Conservation (phyloP, 2,329 filamentous ascomycete species). For the Rhytidhysteron rufulum region DNA sequence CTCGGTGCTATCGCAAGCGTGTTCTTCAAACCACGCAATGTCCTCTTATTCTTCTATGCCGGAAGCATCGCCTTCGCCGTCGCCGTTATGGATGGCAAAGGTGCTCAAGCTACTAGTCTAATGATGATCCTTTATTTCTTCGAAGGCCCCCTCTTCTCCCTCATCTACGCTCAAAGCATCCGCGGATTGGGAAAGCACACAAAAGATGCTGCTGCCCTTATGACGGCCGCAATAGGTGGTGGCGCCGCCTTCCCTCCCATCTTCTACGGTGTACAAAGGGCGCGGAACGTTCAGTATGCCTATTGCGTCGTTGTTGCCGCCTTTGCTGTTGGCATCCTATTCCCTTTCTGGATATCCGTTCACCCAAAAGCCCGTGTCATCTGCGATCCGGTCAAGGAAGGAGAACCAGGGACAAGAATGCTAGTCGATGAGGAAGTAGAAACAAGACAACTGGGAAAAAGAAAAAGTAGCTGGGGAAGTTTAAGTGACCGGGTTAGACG, state of each 20-base stretch:
- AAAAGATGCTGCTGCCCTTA: conserved; percentile 51
- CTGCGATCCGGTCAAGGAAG: conserved; percentile 46
- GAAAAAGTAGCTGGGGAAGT: background rate
- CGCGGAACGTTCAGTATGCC: conserved; percentile 43
- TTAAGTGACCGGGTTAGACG: background rate
- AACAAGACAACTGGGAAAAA: background rate
- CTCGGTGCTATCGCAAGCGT: conserved; percentile 50
- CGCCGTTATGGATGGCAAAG: conserved; percentile 46
- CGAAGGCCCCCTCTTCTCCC: conserved; percentile 57
- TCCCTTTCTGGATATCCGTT: conserved; percentile 53
- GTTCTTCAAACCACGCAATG: conserved; percentile 55
- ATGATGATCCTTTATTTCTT: conserved; percentile 55
- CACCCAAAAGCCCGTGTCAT: conserved; percentile 46
- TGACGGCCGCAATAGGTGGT: conserved; percentile 55
- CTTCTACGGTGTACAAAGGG: conserved; percentile 43
- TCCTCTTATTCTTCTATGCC: conserved; percentile 52
- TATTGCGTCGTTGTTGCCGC: conserved; percentile 52
- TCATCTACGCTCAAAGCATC: conserved; percentile 56
- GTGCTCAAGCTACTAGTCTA: conserved; percentile 43
- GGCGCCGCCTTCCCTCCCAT: conserved; percentile 56
- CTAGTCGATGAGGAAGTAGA: conserved; percentile 13
- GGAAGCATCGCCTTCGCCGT: conserved; percentile 51
- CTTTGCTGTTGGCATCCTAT: conserved; percentile 49
- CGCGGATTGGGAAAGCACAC: conserved; percentile 57
- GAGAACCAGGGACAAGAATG: conserved; percentile 18